Evolutionary conservation across 1,139 yeast genomes (phyloP).

Genomic region (Kazachstania sp.): DNA sequence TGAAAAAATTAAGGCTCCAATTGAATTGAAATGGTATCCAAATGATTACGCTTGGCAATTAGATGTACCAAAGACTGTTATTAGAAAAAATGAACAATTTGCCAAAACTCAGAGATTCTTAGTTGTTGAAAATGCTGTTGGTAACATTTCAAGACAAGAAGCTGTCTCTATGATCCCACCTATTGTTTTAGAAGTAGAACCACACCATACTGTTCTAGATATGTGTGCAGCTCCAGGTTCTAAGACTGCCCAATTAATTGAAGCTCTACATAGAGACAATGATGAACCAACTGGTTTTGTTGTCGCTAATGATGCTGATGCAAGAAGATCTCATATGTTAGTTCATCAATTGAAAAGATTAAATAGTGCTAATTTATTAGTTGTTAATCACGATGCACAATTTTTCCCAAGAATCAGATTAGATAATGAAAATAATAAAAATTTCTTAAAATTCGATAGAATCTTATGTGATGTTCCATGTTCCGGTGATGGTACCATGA

Average conservation of each 20-base stretch:
- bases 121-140: slow-evolving; percentile 92
- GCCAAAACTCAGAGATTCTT: slow-evolving; percentile 83
- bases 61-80: slow-evolving; percentile 82
- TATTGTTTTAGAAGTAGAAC: slow-evolving; percentile 76
- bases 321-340: slow-evolving; percentile 93
- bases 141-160: slow-evolving; percentile 95
- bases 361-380: slow-evolving; percentile 85
- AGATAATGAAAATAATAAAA: slow-evolving; percentile 30
- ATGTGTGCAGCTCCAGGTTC: slow-evolving; percentile 99
- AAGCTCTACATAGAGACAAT: slow-evolving; percentile 68
- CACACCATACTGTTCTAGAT: slow-evolving; percentile 86
- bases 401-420: slow-evolving; percentile 77
- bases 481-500: slow-evolving; percentile 98
- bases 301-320: slow-evolving; percentile 93
- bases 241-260: slow-evolving; percentile 92
- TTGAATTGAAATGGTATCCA: slow-evolving; percentile 78
- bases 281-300: slow-evolving; percentile 77
- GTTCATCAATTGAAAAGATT: slow-evolving; percentile 95
- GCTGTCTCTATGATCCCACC: slow-evolving; percentile 99
- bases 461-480: slow-evolving; percentile 97
- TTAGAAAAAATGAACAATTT: slow-evolving; percentile 79
- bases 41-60: slow-evolving; percentile 85
- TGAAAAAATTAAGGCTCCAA: slow-evolving; percentile 48
- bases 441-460: slow-evolving; percentile 72
- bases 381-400: slow-evolving; percentile 98